These are phyloP conservation scores for Sphagnum tenellum DNA, from an alignment of 225 moss, liverwort and hornwort genomes.

Conservation along the genomic window DNA sequence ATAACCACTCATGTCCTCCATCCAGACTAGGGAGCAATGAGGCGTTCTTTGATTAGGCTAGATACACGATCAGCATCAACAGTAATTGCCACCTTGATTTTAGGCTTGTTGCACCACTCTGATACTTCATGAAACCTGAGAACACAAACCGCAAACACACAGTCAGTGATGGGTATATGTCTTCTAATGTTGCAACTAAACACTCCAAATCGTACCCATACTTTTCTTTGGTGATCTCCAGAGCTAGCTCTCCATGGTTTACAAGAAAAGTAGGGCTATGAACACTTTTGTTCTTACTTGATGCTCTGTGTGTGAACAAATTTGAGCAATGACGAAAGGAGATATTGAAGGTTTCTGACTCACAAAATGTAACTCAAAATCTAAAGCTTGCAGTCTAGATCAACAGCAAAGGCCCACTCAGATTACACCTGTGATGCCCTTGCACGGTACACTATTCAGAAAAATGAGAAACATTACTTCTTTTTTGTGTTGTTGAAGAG, in stretches of 20 bases:
- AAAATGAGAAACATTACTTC: conserved; percentile 6
- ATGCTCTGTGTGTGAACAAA: not conserved
- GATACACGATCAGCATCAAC: conserved; percentile 61
- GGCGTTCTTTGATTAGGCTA: conserved; percentile 60
- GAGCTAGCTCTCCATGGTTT: too few species aligned
- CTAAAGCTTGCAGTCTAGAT: too few species aligned
- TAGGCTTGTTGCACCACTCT: conserved; percentile 72
- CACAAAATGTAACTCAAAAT: too few species aligned
- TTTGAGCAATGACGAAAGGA: too few species aligned
- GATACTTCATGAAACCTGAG: conserved; percentile 71
- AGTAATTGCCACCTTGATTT: conserved; percentile 84
- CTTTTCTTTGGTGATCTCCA: too few species aligned
- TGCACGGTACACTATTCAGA: not conserved
- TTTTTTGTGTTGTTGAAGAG: conserved; percentile 63
- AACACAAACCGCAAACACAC: not conserved
- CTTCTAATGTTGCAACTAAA: not conserved
- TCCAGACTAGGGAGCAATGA: conserved; percentile 28
- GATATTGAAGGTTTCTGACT: too few species aligned
- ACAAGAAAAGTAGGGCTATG: not conserved
- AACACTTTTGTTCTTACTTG: not conserved
- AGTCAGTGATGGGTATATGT: not conserved
- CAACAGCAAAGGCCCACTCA: too few species aligned
- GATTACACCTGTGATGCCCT: too few species aligned
- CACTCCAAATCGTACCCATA: not conserved
- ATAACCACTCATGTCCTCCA: too few species aligned